Evolutionary conservation across 768 basidiomycete species (phyloP), one percentile per base, ranked within the genome.

Genomic region (Saitozyma sp.): DNA sequence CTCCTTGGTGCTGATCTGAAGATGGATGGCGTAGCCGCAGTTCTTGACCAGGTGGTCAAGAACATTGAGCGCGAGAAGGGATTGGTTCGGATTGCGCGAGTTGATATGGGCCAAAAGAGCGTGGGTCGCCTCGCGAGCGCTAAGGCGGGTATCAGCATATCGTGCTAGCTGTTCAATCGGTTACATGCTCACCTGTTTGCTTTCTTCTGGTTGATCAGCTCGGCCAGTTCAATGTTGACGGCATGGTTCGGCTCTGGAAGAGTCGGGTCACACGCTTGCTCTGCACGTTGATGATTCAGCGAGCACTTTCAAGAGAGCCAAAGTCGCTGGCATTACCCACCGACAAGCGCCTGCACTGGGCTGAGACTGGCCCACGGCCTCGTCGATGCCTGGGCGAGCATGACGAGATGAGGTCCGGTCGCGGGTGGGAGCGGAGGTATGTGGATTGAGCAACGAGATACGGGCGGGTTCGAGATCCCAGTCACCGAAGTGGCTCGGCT

Each of bases 1-100:
- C 74, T 98, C 96, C 76, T 99, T 98, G 48, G 95, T 98, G 16
- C 89, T 84, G 70, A 98, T 90, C 79, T 99, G 96, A 20, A 99
- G 87, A 77, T 98, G 96, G 61, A 99, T 89, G 0, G 95, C 88
- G 81, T 99, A 99, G 78, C 96, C 96, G 77, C 95, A 98, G 46
- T 90, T 88, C 76, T 93, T 90, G 50, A 97, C 89, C 54, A 99
- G 65, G 54, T 72, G 72, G 58, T 75, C 69, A 17, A 75, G 61
- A 1, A 67, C 62, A 9, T 59, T 61, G 10, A 98, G 85, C 3
- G 92, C 87, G 39, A 97, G 87, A 66, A 94, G 85, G 19, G 91
- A 87, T 69, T 95, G 85, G 76, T 96, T 94, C 0, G 91, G 91
- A 72, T 95, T 94, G 60, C 93, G 87, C 76, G 93, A 89, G 80